Evolutionary conservation across 805 yeast species (phyloP), one percentile per base, ranked within the genome.

Genomic region (Metschnikowia cubensis): DNA sequence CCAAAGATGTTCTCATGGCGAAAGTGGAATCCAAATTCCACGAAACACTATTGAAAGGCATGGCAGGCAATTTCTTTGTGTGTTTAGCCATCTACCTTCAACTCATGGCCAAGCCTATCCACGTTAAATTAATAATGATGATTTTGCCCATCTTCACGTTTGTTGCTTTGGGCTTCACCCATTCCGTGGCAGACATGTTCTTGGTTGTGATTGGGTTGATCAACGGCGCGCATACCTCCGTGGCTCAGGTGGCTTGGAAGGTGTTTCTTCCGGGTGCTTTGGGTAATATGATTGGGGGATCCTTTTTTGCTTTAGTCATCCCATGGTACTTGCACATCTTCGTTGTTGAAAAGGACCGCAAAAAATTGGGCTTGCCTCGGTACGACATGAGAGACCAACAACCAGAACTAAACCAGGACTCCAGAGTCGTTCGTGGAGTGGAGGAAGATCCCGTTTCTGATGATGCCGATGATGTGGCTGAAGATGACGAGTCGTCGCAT

Each of bases 251-350:
- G 50, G 81, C 85, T 10, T 87, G 94, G 95, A 87, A 82, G 61
- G 67, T 84, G 0, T 69, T 87, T 57, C 67, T 88, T 8, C 88
- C 95, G 0, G 89, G 84, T 0, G 75, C 83, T 0, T 57, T 88
- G 13, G 96, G 96, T 0, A 88, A 88, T 62, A 79, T 84, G 1
- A 74, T 88, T 31, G 96, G 96, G n/a, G 96, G 96, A 0, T 62
- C 77, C 0, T 71, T 80, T 31, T 88, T 88, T 63, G 84, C 84
- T 4, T 58, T 83, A 3, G 71, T 79, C 0, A 66, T 86, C 10
- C 89, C 94, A 7, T 88, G 82, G 79, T 88, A 85, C 59, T 70
- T 85, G 52, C 95, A 88, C 62, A 60, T 88, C 44, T 75, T 79
- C 18, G 87, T 82, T 35, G 89, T 87, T 35, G 95, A 87, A 61